Evolutionary conservation across 2,329 filamentous ascomycete genomes (phyloP), one percentile per base, ranked within the genome.

Genomic region (Alternaria sp.): DNA sequence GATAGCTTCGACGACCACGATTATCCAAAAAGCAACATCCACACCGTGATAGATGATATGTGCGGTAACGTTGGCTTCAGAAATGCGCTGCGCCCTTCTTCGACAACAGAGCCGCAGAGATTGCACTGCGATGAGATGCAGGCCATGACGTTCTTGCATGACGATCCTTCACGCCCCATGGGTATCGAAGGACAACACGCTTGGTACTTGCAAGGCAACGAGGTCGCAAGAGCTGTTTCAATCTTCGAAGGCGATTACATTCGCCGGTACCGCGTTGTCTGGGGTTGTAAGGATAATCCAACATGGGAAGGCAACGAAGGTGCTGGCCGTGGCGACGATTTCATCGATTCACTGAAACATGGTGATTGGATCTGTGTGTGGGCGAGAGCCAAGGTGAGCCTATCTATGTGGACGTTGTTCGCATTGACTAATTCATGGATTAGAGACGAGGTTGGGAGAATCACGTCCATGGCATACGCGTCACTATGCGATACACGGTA

Each of bases 131-230:
- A 46, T 12, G 63, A 67, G 6, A 69, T 64, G 63, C 64, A 28
- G 22, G 32, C 57, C 18, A 51, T 60, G 3, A 54, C 51, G 25
- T 43, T 48, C 8, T 18, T 32, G 1, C 14, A 40, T 25, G 18
- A 61, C 3, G 32, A 18, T 27, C 16, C 25, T 12, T 20, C 25
- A 30, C 8, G n/a, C 20, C 30, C 30, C 54, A 59, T 44, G 27
- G 43, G 50, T 16, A 3, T 54, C 22, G 66, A 69, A 49, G 59
- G 65, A 20, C 57, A 62, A 18, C 30, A 64, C 48, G 56, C 66
- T 28, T 74, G 67, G 69, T 69, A 65, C 27, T 25, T 74, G 6
- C 67, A 73, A 52, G 59, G 63, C 6, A 73, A 70, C 22, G 10
- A 62, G 20, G 66, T 70, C 12, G 67, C 60, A 20, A 65, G 55